Percentiles rank a stretch among this genome's conserved stretches.
Conservation (phyloP, 2,329 filamentous ascomycete genomes). For the Scedosporium aurantiacum region DNA sequence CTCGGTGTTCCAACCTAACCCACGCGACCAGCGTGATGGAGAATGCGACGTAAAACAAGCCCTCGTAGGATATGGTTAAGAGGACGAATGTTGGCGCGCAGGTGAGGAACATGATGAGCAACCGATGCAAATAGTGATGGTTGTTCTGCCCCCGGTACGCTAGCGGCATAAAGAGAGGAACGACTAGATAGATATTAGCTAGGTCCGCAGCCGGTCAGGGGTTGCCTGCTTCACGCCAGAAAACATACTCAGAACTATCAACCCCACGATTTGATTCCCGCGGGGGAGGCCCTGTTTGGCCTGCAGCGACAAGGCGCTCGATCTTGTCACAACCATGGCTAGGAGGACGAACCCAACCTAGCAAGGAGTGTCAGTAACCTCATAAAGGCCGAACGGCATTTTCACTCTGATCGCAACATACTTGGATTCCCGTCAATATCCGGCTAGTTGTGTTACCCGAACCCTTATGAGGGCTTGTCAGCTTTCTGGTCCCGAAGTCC, state of each 20-base stretch:
- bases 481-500: conserved; percentile 26
- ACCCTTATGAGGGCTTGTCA: conserved; percentile 10
- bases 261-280: conserved; percentile 81
- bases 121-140: conserved; percentile 78
- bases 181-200: background rate
- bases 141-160: conserved; percentile 72
- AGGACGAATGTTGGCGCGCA: conserved; percentile 93
- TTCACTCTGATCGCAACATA: conserved; percentile 19
- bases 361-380: conserved; percentile 8
- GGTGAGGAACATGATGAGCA: conserved; percentile 81
- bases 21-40: conserved; percentile 72
- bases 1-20: conserved; percentile 81
- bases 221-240: background rate
- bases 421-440: conserved; percentile 55
- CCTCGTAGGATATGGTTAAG: conserved; percentile 93
- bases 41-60: conserved; percentile 89
- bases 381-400: too few species aligned
- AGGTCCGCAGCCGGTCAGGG: background rate
- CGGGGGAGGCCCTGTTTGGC: conserved; percentile 73
- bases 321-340: conserved; percentile 76
- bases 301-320: conserved; percentile 75
- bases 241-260: conserved; percentile 59
- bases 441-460: conserved; percentile 33
- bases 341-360: conserved; percentile 68
- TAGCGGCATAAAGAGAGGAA: conserved; percentile 69